These are phyloP conservation scores for Rhodosporidiobolus sp. DNA, from an alignment of 768 basidiomycete species.

Conservation along the genomic window DNA sequence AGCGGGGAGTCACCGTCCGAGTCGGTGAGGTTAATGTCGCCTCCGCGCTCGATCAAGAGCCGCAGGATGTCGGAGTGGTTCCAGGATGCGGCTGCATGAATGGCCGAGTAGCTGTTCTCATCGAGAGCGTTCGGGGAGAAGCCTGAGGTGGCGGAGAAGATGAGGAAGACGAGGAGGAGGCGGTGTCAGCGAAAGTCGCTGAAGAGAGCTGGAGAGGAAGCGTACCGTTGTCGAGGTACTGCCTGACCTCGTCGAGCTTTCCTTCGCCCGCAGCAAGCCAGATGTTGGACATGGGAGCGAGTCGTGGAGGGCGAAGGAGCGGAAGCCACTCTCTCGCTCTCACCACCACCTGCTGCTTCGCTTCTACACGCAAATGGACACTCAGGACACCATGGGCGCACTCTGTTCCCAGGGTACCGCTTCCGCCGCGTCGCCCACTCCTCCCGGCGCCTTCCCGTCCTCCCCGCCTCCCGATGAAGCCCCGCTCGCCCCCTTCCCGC, in stretches of 20 bases:
- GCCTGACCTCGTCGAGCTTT: conserved; percentile 49
- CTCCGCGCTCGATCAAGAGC: conserved; percentile 50
- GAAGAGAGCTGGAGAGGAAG: not conserved
- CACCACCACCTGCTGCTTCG: too few relatives aligned
- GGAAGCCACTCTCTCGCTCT: not conserved
- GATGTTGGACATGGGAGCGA: conserved; percentile 44
- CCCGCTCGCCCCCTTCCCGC: not conserved
- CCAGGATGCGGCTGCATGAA: conserved; percentile 54
- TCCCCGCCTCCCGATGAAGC: not conserved
- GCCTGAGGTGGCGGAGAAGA: not conserved
- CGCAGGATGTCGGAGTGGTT: conserved; percentile 50
- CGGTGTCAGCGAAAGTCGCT: too few relatives aligned
- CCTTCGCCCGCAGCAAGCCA: conserved; percentile 53
- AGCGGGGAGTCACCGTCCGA: conserved; percentile 54
- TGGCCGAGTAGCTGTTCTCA: conserved; percentile 38
- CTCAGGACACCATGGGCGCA: not conserved
- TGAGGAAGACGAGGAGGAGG: not conserved
- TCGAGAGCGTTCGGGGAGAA: conserved; percentile 33
- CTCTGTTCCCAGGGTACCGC: too few relatives aligned
- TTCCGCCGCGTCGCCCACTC: not conserved
- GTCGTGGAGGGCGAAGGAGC: not conserved
- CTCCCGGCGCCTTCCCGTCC: not conserved
- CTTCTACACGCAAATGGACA: not conserved
- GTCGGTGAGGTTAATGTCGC: conserved; percentile 52
- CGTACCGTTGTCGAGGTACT: conserved; percentile 8